A percentile compares a stretch with the other conserved stretches of the same genome.
These are phyloP conservation scores for Metarhizium brunneum DNA, from an alignment of 2,329 filamentous ascomycete genomes.

Conservation along the genomic window DNA sequence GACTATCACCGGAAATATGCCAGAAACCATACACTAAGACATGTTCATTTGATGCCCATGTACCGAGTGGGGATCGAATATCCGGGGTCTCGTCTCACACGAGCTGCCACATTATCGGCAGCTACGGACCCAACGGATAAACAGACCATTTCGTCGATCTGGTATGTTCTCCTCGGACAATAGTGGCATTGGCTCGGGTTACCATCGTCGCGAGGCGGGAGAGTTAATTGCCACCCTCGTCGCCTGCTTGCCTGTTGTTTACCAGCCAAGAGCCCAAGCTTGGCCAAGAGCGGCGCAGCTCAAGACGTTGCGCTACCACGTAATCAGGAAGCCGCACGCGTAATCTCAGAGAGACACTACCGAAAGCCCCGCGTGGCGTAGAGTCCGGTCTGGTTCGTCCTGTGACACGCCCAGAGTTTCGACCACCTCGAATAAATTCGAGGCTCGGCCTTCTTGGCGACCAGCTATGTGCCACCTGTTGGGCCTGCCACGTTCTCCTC, in stretches of 20 bases:
- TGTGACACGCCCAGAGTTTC: conserved; percentile 8
- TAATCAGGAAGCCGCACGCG: conserved; percentile 13
- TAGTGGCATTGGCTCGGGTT: background rate
- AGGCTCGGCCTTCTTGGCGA: background rate
- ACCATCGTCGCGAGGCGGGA: background rate
- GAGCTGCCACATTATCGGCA: too few relatives aligned
- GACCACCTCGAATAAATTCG: background rate
- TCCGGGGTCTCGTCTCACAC: too few relatives aligned
- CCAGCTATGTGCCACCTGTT: background rate
- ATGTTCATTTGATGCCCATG: too few relatives aligned
- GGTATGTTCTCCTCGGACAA: background rate
- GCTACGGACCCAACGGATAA: too few relatives aligned
- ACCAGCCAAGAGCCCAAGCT: background rate
- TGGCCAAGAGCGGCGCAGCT: conserved; percentile 26
- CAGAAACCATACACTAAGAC: too few relatives aligned
- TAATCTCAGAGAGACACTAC: conserved; percentile 12
- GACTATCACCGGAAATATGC: too few relatives aligned
- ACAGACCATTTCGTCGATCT: too few relatives aligned
- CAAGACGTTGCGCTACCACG: conserved; percentile 12
- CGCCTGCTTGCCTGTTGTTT: too few relatives aligned
- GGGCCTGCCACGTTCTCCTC: background rate
- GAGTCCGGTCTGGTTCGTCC: background rate
- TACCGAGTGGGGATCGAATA: too few relatives aligned
- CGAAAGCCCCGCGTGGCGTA: background rate
- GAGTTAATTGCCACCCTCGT: background rate